phyloP scores from a whole-genome alignment of 2,329 filamentous ascomycete genomes.

The Fusarium lyarnte region DNA sequence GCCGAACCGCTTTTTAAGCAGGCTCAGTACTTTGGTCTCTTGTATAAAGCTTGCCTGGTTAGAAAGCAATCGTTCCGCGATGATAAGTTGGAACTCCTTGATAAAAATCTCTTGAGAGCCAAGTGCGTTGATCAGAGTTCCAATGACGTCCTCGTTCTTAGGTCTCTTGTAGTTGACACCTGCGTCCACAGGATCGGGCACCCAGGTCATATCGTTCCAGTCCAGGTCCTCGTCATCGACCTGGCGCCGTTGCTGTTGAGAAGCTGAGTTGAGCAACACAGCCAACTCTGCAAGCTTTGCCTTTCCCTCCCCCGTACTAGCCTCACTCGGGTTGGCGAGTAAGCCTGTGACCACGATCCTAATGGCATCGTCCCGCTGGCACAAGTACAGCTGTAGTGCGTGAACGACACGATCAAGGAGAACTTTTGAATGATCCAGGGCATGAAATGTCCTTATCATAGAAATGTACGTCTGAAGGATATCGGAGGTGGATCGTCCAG shows the following conservation, averaged over 20 bases:
- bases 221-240: constrained; percentile 77
- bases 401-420: constrained; percentile 78
- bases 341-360: constrained; percentile 80
- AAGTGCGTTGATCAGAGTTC: constrained; percentile 86
- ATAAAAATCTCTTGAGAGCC: constrained; percentile 93
- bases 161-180: constrained; percentile 91
- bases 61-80: constrained; percentile 82
- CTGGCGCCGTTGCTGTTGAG: constrained; percentile 62
- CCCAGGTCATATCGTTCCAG: constrained; percentile 93
- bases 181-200: constrained; percentile 91
- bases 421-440: constrained; percentile 80
- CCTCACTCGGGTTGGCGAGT: constrained; percentile 68
- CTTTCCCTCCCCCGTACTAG: constrained; percentile 56
- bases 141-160: constrained; percentile 89
- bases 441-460: constrained; percentile 80
- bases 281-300: constrained; percentile 74
- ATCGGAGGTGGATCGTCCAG: constrained; percentile 78
- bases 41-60: constrained; percentile 77
- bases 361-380: constrained; percentile 80
- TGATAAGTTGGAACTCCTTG: constrained; percentile 88
- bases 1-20: constrained; percentile 89
- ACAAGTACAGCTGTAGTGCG: constrained; percentile 78
- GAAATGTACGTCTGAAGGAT: constrained; percentile 82
- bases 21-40: constrained; percentile 82
- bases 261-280: constrained; percentile 69